Base-by-base conservation (phyloP, 768 basidiomycete genomes). In the Piloderma croceum region DNA sequence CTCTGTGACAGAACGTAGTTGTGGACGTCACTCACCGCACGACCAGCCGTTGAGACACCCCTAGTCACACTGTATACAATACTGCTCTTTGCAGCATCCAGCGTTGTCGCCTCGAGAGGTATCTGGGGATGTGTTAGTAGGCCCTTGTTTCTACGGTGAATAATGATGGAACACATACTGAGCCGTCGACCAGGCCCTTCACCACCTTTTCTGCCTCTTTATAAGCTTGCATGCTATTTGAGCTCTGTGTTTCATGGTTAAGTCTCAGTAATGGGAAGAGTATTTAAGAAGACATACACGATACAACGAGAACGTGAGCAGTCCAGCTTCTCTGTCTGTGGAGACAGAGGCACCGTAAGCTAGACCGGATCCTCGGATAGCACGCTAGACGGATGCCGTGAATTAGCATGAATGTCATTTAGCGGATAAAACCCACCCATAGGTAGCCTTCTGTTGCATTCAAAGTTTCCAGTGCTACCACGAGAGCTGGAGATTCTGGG, bases 401-500 rank as follows among this genome's bases (percentile, higher is more conserved):
- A 37, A 13, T n/a, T 31, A 41, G 24, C 39, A 38, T 60, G 39
- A 36, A 44, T 12, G 41, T 29, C 25, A 36, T 11, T 13, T 34
- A 22, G 7, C 20, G 48, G 2, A 5, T 5, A 25, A 15, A 24
- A 44, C 60, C 25, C 61, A 90, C 88, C 94, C 94, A 98, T 42
- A 97, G 77, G 58, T 83, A 96, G 48, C 90, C 87, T 67, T 98
- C 96, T 7, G 90, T 81, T 10, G 90, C 93, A 50, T 96, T 96
- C 37, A 99, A 68, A 12, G 91, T 79, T 49, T 93, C 87, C 2
- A 81, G 63, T 4, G 92, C 81, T n/a, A 98, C 75, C 17, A 82
- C 75, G 20, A 94, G 63, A n/a, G 83, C 83, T 3, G 94, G 83
- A 51, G 82, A 82, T 45, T 93, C 90, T 5, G 82, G 78, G 55